Conservation (phyloP, 768 basidiomycete species). For the Daedalea quercina region DNA sequence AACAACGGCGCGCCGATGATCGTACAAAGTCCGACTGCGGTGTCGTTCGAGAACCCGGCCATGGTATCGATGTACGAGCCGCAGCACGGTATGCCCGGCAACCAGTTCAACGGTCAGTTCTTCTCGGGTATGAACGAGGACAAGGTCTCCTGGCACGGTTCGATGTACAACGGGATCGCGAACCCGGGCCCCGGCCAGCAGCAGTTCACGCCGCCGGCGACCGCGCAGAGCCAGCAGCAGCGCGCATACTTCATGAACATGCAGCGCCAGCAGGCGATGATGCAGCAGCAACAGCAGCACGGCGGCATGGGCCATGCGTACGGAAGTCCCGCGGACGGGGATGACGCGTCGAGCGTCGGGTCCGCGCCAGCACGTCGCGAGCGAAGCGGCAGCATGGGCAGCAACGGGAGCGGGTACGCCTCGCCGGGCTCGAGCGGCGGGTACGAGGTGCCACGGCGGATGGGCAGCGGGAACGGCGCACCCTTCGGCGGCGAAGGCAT, state of each 20-base stretch:
- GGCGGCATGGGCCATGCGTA: slow-evolving; percentile 17
- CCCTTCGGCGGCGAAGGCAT: slow-evolving; percentile 19
- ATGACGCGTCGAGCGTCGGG: slow-evolving; percentile 32
- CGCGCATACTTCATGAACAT: slow-evolving; percentile 11
- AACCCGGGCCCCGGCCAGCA: slow-evolving; percentile 21
- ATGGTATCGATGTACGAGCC: slow-evolving; percentile 40
- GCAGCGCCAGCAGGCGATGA: slow-evolving; percentile 20
- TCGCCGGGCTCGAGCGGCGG: slow-evolving; percentile 17
- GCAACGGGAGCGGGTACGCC: slow-evolving; percentile 18
- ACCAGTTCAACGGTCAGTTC: slow-evolving; percentile 22
- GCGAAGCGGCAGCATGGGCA: slow-evolving; percentile 32
- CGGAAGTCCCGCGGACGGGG: slow-evolving; percentile 28
- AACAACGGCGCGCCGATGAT: slow-evolving; percentile 32
- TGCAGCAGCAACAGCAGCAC: slow-evolving; percentile 19
- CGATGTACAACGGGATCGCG: slow-evolving; percentile 11
- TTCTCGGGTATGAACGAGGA: slow-evolving; percentile 18
- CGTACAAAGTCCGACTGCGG: slow-evolving; percentile 34
- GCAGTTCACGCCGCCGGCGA: slow-evolving; percentile 37
- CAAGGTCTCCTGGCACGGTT: slow-evolving; percentile 27
- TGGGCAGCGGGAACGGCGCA: slow-evolving; percentile 23
- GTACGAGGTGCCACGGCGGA: slow-evolving; percentile 26
- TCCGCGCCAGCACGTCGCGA: slow-evolving; percentile 27
- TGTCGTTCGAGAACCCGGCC: slow-evolving; percentile 48
- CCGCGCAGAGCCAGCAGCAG: slow-evolving; percentile 29
- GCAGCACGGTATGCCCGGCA: slow-evolving; percentile 15